Conservation (phyloP, 2,329 filamentous ascomycete genomes). For the Fusarium gaditjirri region DNA sequence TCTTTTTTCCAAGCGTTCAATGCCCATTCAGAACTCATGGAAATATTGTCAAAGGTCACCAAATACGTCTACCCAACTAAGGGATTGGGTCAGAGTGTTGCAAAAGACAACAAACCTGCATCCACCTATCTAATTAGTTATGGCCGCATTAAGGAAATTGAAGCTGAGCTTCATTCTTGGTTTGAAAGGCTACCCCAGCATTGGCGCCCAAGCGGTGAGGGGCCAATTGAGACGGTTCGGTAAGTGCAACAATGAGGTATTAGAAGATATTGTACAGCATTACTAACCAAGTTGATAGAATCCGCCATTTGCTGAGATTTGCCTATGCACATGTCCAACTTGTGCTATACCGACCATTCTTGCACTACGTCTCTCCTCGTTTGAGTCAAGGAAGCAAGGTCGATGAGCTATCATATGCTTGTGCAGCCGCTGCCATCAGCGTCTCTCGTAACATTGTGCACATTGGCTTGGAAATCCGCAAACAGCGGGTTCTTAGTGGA, state of each 20-base stretch:
- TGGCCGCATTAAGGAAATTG: conserved; percentile 71
- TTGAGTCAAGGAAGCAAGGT: conserved; percentile 65
- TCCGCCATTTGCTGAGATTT: conserved; percentile 81
- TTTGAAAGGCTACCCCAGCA: conserved; percentile 75
- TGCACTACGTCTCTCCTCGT: conserved; percentile 81
- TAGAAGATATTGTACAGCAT: not conserved
- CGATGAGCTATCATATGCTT: conserved; percentile 84
- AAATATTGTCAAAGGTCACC: conserved; percentile 71
- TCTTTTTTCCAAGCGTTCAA: conserved; percentile 74
- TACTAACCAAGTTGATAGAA: conserved; percentile 49
- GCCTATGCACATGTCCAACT: conserved; percentile 87
- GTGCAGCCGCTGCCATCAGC: conserved; percentile 69
- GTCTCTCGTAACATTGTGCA: conserved; percentile 80
- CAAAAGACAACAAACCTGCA: conserved; percentile 55
- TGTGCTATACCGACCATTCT: conserved; percentile 82
- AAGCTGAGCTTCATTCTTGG: conserved; percentile 71
- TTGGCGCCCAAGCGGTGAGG: conserved; percentile 83
- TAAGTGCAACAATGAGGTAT: conserved; percentile 54
- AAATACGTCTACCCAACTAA: conserved; percentile 74
- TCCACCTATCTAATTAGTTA: conserved; percentile 72
- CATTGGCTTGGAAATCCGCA: conserved; percentile 81
- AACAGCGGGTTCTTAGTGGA: conserved; percentile 78
- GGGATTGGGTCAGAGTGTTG: conserved; percentile 59
- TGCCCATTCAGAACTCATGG: conserved; percentile 71
- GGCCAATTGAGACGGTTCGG: conserved; percentile 79